A percentile compares a stretch with the other conserved stretches of the same genome.
phyloP scores from a whole-genome alignment of 2,329 filamentous ascomycete genomes.

The Aureobasidium musti region DNA sequence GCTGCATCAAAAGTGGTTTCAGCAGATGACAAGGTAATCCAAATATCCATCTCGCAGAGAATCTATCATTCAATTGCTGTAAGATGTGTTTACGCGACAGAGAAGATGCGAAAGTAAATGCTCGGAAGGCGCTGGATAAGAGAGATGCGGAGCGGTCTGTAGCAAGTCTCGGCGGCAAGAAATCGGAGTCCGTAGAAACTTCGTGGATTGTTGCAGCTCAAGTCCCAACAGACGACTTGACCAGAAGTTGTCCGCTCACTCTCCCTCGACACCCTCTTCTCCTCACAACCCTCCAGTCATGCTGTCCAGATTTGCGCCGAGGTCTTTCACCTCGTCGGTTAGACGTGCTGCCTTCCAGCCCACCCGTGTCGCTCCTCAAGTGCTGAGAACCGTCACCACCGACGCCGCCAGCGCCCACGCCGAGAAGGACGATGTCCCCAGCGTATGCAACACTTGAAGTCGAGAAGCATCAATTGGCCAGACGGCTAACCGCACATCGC shows the following conservation, averaged over 20 bases:
- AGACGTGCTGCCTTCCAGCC: constrained; percentile 40
- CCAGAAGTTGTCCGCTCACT: constrained; percentile 19
- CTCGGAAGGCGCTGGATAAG: background rate
- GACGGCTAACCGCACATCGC: constrained; percentile 31
- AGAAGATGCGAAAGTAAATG: background rate
- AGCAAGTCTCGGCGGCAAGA: constrained; percentile 27
- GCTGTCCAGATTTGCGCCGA: constrained; percentile 44
- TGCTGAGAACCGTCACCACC: constrained; percentile 82
- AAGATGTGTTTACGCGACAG: background rate
- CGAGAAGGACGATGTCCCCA: constrained; percentile 71
- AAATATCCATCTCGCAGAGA: background rate
- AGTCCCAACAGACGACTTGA: constrained; percentile 28
- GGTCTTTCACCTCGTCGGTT: constrained; percentile 40
- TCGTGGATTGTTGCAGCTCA: constrained; percentile 26
- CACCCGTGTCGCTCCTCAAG: constrained; percentile 49
- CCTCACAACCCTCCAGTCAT: constrained; percentile 33
- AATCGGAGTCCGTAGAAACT: constrained; percentile 28
- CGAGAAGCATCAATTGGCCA: background rate
- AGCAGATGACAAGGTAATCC: too few relatives aligned
- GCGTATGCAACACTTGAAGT: constrained; percentile 51
- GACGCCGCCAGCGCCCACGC: constrained; percentile 90
- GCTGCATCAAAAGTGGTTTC: background rate
- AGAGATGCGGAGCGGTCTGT: background rate
- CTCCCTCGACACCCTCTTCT: constrained; percentile 12
- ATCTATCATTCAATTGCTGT: background rate